Conservation (phyloP, 805 yeast genomes). For the Metahyphopichia silvanorum region DNA sequence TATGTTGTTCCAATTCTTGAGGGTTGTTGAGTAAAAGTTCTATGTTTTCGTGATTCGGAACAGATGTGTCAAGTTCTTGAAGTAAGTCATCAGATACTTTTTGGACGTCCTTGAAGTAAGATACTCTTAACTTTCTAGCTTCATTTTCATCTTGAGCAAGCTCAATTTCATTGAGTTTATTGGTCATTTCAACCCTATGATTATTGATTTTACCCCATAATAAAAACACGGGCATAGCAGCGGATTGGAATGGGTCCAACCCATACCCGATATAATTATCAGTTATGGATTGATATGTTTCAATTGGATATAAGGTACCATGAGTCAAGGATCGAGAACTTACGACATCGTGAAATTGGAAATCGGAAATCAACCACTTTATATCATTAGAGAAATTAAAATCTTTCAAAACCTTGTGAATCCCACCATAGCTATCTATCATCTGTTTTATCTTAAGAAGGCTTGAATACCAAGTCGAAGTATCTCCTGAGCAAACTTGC, state of each 20-base stretch:
- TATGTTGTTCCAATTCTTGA: conserved; percentile 1
- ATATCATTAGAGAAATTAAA: conserved; percentile 15
- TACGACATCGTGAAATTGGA: conserved; percentile 17
- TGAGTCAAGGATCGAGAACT: conserved; percentile 10
- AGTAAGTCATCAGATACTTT: background rate
- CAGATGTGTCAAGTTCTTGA: background rate
- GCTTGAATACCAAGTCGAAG: conserved; percentile 15
- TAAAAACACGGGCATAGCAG: background rate
- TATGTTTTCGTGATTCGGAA: conserved; percentile 1
- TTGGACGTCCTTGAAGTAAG: background rate
- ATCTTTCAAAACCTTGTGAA: conserved; percentile 5
- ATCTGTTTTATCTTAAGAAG: conserved; percentile 11
- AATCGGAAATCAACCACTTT: conserved; percentile 16
- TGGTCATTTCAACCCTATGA: background rate
- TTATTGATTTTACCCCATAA: conserved; percentile 1
- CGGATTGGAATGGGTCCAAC: conserved; percentile 12
- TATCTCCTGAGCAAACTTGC: conserved; percentile 19
- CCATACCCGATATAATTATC: conserved; percentile 8
- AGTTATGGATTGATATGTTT: conserved; percentile 9
- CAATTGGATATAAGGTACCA: conserved; percentile 14
- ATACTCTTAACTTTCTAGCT: background rate
- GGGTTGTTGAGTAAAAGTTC: background rate
- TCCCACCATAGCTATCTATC: conserved; percentile 12
- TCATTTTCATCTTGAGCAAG: background rate
- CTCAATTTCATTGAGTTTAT: background rate